Base-by-base conservation (phyloP, 129 eudicot species). In the Apium graveolens region DNA sequence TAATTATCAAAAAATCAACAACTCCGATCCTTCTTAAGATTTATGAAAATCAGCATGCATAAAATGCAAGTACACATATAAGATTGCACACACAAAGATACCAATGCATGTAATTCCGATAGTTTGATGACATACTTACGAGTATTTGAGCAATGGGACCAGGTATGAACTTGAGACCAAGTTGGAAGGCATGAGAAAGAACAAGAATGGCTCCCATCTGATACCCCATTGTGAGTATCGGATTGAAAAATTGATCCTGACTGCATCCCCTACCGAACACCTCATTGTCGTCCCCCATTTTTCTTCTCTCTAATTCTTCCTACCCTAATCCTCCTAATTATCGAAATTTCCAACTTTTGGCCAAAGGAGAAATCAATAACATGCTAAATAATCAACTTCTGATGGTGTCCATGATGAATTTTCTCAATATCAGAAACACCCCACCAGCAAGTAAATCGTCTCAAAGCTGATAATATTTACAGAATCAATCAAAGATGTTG, bases 81-180 rank as follows among this genome's bases (percentile, higher is more conserved):
- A 53, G 62, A 35, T 1, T 35, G 37, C 11, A 21, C 62, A 1
- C 31, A 57, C 32, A 57, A n/a, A 57, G 5, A 60, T 60, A 60
- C 32, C 68, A 60, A 32, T 66, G 41, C 39, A 66, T 66, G 42
- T n/a, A n/a, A n/a, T 29, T 31, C 49, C 65, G 38, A 78, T 66
- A 39, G 71, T 69, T 77, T 63, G 68, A 79, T 11, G 63, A 91
- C 89, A 55, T 89, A 94, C 98, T 86, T 94, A 94, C 98, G 90
- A 90, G 94, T 82, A 94, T 86, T 79, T 94, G 98, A 79, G 97
- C 93, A 76, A 91, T 79, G 57, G 98, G 96, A 9, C 84, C 89
- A 8, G 98, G 93, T 70, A 94, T 76, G 12, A 96, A 91, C 82
- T 84, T 91, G 75, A 94, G 91, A 75, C 86, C 78, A 44, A 94